Evolutionary conservation across 2,329 filamentous ascomycete species (phyloP), one percentile per base, ranked within the genome.

Genomic region (Cercospora zeina): DNA sequence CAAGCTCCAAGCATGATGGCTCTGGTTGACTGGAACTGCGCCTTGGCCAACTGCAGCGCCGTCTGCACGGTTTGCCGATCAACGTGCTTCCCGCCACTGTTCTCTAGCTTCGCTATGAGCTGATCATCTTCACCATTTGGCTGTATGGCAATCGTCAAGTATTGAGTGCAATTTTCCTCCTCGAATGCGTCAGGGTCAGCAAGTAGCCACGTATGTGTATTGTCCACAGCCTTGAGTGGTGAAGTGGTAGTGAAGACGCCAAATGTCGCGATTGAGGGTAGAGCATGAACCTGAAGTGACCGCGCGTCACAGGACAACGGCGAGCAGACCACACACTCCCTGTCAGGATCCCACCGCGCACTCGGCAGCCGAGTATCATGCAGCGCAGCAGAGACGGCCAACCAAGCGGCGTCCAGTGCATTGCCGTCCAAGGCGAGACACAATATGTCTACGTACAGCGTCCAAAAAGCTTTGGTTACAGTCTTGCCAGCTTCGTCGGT

Each of bases 391-490:
- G 96, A 76, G 0, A 96, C 83, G 11, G 91, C 87, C 0, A 89
- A 84, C 93, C 93, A 97, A 0, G 91, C 91, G 0, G 91, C 90
- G 72, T 99, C 93, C 67, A 97, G 93, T 1, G 91, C 86, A 71
- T 95, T 96, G 5, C 93, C 93, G 67, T 96, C 93, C 54, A 96
- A 86, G 0, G 91, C 96, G 68, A 99, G 88, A 77, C 96, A 95
- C 72, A 97, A 85, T n/a, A 97, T 82, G 73, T 97, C 93, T 67
- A 99, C 90, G 76, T 96, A 97, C 19, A 99, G 85, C 9, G 90
- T 88, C 95, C 93, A 99, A 76, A 96, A 97, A 0, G 89, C 95
- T 74, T 90, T 93, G 10, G 93, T 77, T 65, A 86, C 82, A 7
- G 75, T 74, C 42, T 71, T 68, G 13, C 76, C 70, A 2, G 67